phyloP scores from a whole-genome alignment of 345 rosid species.

The Mallotus nudiflorus region DNA sequence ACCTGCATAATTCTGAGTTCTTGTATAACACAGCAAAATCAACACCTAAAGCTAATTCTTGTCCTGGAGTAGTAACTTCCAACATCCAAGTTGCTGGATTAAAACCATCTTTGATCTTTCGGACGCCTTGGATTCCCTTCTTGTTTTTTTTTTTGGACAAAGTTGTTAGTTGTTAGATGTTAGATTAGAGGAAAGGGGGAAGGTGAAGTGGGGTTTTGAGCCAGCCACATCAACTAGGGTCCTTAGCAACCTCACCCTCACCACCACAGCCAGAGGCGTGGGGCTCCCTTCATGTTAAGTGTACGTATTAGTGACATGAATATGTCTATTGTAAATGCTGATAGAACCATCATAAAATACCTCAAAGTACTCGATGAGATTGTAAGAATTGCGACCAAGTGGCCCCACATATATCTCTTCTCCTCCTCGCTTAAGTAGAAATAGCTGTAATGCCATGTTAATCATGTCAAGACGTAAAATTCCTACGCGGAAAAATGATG shows the following conservation, averaged over 20 bases:
- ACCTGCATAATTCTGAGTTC: background rate
- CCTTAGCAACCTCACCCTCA: no score
- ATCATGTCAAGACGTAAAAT: background rate
- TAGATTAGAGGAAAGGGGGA: no score
- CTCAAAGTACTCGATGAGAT: slow-evolving; percentile 49
- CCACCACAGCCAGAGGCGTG: no score
- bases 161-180: no score
- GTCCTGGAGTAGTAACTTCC: background rate
- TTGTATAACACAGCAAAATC: slow-evolving; percentile 3
- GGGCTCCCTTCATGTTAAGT: no score
- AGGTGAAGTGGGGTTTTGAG: no score
- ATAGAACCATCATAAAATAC: background rate
- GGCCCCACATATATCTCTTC: slow-evolving; percentile 73
- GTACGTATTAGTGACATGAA: background rate
- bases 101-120: background rate
- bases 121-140: background rate
- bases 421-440: slow-evolving; percentile 70
- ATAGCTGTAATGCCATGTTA: slow-evolving; percentile 40
- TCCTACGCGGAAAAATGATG: background rate
- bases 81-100: slow-evolving; percentile 10
- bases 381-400: slow-evolving; percentile 57
- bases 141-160: no score
- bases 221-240: no score
- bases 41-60: slow-evolving; percentile 2
- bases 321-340: background rate